A percentile compares a stretch with the other conserved stretches of the same genome.
Conservation (phyloP, 2,329 filamentous ascomycete genomes). For the Xylariomycetidae sp. region DNA sequence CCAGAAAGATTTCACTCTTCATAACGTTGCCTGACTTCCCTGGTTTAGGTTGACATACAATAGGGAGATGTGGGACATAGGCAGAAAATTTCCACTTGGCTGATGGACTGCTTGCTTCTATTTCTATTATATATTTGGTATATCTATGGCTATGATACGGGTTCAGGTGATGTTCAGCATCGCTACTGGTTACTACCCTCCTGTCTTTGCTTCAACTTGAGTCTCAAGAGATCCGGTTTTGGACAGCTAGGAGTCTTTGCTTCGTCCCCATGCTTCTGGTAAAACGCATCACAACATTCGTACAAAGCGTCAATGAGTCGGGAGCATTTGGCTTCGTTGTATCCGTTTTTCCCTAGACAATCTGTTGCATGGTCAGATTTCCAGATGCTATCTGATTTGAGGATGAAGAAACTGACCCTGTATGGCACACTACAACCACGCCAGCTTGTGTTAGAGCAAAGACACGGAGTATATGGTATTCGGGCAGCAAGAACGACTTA, state of each 20-base stretch:
- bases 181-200: slow-evolving; percentile 24
- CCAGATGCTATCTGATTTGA: neutral
- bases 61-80: slow-evolving; percentile 38
- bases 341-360: slow-evolving; percentile 79
- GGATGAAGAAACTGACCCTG: slow-evolving; percentile 56
- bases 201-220: slow-evolving; percentile 79
- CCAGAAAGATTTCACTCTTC: slow-evolving; percentile 78
- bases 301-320: slow-evolving; percentile 78
- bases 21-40: slow-evolving; percentile 59
- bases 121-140: no score
- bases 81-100: no score
- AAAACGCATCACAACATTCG: slow-evolving; percentile 89
- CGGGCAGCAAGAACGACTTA: slow-evolving; percentile 38
- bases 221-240: slow-evolving; percentile 68
- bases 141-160: no score
- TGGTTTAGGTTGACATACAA: slow-evolving; percentile 33
- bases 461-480: no score
- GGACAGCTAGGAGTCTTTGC: slow-evolving; percentile 81
- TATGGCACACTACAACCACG: slow-evolving; percentile 85
- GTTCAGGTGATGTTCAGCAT: no score
- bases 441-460: no score
- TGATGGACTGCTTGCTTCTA: no score
- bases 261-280: slow-evolving; percentile 70
- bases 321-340: slow-evolving; percentile 80
- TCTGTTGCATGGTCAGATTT: slow-evolving; percentile 44